Conservation (phyloP, 192 early-diverging fungal species). For the Allomyces macrogynus region DNA sequence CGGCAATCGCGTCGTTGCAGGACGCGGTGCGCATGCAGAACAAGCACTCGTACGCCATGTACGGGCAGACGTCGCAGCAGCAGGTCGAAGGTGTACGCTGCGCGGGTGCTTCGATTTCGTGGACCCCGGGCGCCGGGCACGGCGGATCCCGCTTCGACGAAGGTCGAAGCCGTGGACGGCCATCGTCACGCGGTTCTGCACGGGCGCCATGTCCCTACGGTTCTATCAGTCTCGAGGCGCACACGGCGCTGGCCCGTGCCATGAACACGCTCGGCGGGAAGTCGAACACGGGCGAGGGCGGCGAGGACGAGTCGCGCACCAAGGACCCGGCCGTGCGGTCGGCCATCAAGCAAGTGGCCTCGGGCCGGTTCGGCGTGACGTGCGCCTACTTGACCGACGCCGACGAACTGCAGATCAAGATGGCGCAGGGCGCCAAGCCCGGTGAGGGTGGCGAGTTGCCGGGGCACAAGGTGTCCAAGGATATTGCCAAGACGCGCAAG, state of each 20-base stretch:
- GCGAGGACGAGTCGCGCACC: conserved; percentile 80
- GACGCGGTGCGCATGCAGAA: conserved; percentile 91
- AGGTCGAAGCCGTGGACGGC: conserved; percentile 94
- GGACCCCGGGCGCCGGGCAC: conserved; percentile 23
- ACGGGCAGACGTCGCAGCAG: conserved; percentile 55
- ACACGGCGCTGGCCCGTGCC: conserved; percentile 73
- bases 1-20: conserved; percentile 69
- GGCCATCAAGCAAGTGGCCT: conserved; percentile 97
- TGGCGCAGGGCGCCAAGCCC: conserved; percentile 98
- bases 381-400: conserved; percentile 82
- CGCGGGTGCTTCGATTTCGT: conserved; percentile 86
- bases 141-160: conserved; percentile 70
- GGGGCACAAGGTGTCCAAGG: conserved; percentile 49
- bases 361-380: conserved; percentile 94
- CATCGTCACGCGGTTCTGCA: conserved; percentile 89
- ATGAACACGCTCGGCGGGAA: conserved; percentile 96
- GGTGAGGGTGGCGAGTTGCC: conserved; percentile 84
- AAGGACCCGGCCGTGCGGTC: conserved; percentile 47
- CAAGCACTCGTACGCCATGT: conserved; percentile 61
- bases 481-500: conserved; percentile 72
- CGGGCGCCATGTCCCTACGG: conserved; percentile 98
- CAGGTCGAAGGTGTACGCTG: conserved; percentile 77
- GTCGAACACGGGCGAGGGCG: conserved; percentile 97
- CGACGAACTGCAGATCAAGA: conserved; percentile 97
- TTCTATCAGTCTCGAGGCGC: conserved; percentile 85